Evolutionary conservation across 176 grass and related monocot genomes (phyloP).

Genomic region (Rhynchospora tenuis): DNA sequence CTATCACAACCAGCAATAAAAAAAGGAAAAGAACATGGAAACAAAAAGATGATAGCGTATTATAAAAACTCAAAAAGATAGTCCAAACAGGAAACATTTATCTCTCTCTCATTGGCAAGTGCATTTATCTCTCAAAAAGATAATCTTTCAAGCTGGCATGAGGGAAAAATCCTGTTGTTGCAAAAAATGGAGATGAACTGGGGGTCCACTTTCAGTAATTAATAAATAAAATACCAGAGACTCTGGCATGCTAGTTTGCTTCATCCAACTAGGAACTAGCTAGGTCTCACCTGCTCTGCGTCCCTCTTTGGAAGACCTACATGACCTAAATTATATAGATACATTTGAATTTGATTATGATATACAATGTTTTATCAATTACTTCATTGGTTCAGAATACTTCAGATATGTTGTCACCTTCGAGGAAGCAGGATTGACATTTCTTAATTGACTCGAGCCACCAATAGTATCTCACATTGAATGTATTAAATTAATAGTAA

Average conservation of each 20-base stretch:
- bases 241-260: background rate
- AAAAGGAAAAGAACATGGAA: too few relatives aligned
- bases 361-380: background rate
- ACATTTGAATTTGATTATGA: slow-evolving; percentile 1
- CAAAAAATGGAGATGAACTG: background rate
- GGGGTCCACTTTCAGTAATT: background rate
- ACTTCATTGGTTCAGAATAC: slow-evolving; percentile 5
- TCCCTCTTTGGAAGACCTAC: background rate
- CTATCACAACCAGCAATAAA: too few relatives aligned
- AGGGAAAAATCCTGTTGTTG: background rate
- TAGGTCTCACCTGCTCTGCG: background rate
- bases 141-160: background rate
- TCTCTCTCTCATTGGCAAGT: too few relatives aligned
- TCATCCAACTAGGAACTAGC: background rate
- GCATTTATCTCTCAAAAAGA: too few relatives aligned
- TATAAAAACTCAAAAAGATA: too few relatives aligned
- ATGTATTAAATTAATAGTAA: background rate
- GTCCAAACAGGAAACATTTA: too few relatives aligned
- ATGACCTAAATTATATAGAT: slow-evolving; percentile 2
- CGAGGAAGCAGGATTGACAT: slow-evolving; percentile 19
- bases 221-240: background rate
- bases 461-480: slow-evolving; percentile 10
- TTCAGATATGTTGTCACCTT: slow-evolving; percentile 7
- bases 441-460: background rate
- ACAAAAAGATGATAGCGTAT: too few relatives aligned